Evolutionary conservation across 176 grass and related monocot genomes (phyloP).

Genomic region (Zea mays): DNA sequence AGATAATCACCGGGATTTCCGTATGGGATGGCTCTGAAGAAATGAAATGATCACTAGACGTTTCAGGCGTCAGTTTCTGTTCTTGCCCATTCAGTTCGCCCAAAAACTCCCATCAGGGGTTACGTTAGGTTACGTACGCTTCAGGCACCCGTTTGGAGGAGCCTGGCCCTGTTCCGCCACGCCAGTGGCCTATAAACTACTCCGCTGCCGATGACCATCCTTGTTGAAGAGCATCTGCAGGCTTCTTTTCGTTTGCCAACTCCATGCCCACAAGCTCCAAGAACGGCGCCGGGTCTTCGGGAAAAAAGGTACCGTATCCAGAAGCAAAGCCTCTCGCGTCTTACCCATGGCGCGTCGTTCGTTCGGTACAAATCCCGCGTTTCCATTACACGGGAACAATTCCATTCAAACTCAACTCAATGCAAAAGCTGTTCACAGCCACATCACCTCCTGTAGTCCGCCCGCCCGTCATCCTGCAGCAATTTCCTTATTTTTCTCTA

Average conservation of each 20-base stretch:
- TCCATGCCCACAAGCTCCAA: constrained; percentile 6
- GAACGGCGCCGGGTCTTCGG: neutral
- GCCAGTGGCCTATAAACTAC: too few species aligned
- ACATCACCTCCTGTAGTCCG: neutral
- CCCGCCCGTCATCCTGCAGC: constrained; percentile 21
- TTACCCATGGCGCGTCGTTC: neutral
- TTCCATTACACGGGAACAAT: constrained; percentile 42
- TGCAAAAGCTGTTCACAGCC: neutral
- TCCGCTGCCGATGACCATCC: too few species aligned
- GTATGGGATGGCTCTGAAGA: constrained; percentile 28
- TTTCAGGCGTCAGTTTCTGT: constrained; percentile 28
- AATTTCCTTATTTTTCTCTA: neutral
- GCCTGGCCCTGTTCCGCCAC: too few species aligned
- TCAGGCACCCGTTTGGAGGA: neutral
- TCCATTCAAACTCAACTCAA: constrained; percentile 29
- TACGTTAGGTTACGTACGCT: neutral
- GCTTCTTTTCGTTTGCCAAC: neutral
- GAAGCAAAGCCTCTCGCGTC: neutral
- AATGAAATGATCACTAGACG: constrained; percentile 4
- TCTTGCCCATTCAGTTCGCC: constrained; percentile 36
- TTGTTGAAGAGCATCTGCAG: neutral
- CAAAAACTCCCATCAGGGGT: constrained; percentile 8
- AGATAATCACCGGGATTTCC: neutral
- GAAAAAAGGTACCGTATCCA: constrained; percentile 32
- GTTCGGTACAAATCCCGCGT: neutral